Evolutionary conservation across 208 protist species (phyloP).

Genomic region (Baffinella frigidus): DNA sequence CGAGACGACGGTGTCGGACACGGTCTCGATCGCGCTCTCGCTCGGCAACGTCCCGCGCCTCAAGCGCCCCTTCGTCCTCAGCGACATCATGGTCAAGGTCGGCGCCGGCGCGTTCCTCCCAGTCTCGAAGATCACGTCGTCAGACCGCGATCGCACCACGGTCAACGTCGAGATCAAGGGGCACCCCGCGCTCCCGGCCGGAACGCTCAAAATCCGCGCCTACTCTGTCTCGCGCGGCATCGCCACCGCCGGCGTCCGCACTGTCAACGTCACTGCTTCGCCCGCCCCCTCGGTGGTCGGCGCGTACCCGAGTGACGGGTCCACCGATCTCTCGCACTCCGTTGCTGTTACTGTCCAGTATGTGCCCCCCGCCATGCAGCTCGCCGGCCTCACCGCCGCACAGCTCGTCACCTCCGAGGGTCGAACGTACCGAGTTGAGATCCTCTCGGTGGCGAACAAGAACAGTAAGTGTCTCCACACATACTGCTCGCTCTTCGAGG

Average conservation of each 20-base stretch:
- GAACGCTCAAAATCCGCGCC: neutral
- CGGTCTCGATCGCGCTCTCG: neutral
- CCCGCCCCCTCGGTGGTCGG: neutral
- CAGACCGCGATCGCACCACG: neutral
- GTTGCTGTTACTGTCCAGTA: neutral
- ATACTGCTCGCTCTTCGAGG: neutral
- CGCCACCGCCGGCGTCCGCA: neutral
- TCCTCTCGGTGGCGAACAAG: neutral
- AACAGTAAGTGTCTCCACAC: neutral
- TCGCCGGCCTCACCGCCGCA: neutral
- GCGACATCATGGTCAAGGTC: too few species aligned
- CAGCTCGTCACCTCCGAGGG: too few species aligned
- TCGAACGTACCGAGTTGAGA: too few species aligned
- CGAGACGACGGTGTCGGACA: too few species aligned
- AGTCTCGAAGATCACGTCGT: neutral
- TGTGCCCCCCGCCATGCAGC: neutral
- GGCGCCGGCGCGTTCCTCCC: neutral
- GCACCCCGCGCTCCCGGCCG: neutral
- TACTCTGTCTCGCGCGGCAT: neutral
- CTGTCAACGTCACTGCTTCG: neutral
- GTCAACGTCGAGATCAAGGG: neutral
- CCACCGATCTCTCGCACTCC: neutral
- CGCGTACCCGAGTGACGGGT: neutral
- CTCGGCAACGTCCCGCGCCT: neutral
- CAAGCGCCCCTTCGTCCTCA: neutral